A percentile compares a stretch with the other conserved stretches of the same genome.
phyloP scores from a whole-genome alignment of 2,329 filamentous ascomycete genomes.

The Ophiostoma perfectum region DNA sequence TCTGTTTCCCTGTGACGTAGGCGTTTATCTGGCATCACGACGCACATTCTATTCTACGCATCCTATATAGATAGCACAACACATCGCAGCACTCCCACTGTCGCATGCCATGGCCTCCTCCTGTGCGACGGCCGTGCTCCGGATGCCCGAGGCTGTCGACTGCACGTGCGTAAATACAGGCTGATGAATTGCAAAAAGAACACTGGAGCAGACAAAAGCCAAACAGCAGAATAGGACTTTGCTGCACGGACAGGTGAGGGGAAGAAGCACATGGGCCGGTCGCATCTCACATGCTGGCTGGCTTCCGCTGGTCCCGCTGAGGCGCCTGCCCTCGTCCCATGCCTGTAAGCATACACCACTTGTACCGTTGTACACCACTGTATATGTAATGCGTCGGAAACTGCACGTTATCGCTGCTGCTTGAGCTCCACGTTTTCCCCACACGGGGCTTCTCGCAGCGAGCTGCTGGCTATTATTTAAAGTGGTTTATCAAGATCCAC shows the following conservation, averaged over 20 bases:
- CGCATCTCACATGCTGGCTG: not conserved
- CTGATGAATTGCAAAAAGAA: too few species aligned
- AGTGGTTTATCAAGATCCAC: slow-evolving; percentile 3
- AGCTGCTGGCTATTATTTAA: slow-evolving; percentile 1
- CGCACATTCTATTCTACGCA: too few species aligned
- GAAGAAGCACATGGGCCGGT: not conserved
- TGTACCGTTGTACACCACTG: not conserved
- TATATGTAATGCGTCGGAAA: slow-evolving; percentile 5
- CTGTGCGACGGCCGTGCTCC: not conserved
- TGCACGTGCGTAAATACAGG: not conserved
- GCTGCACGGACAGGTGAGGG: not conserved
- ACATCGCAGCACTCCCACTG: not conserved
- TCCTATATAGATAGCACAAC: too few species aligned
- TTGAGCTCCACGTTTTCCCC: slow-evolving; percentile 7
- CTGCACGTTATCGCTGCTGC: not conserved
- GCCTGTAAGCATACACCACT: too few species aligned
- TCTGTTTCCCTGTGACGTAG: too few species aligned
- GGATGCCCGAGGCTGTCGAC: not conserved
- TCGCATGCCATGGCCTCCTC: not conserved
- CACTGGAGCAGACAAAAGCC: too few species aligned
- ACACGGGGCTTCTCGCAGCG: not conserved
- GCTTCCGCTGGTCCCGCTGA: slow-evolving; percentile 5
- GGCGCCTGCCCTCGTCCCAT: not conserved
- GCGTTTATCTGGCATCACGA: too few species aligned
- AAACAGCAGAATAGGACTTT: too few species aligned